Base-by-base conservation (phyloP, 768 basidiomycete genomes). In the Boletus bicolor region DNA sequence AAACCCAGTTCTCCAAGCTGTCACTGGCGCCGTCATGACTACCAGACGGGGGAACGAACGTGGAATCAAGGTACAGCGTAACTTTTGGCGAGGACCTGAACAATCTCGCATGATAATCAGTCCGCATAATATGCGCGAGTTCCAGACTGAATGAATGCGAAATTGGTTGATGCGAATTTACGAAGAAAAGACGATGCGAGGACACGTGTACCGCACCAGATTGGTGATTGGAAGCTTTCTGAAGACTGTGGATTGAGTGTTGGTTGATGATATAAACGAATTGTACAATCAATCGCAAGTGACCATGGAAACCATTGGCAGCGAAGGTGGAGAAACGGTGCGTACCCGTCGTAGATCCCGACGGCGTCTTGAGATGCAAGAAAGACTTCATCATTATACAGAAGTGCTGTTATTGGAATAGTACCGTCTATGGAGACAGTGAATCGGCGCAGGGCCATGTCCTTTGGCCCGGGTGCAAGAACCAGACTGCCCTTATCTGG, bases 281-380 rank as follows among this genome's bases (percentile, higher is more conserved):
- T 51, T 17, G 43, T 39, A 54, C 51, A 26, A 63, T 64, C 54
- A 56, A 61, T 64, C 55, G 62, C 43, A 46, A 26, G 61, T 59
- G 52, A 42, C 55, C 55, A 54, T 56, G 37, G 57, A 60, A 58
- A 61, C 38, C 56, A 36, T 38, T 49, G 41, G 39, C 36, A 36
- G 28, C 39, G 28, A 47, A 53, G 45, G 51, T 26, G 44, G 43
- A 39, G 15, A 54, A 39, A 62, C 32, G 55, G 38, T 30, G 74
- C 86, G 58, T 70, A 95, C 94, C 92, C 93, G 61, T 94, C 87
- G 65, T 98, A 98, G 53, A 98, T 85, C 1, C 95, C 95, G 6
- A 98, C 86, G 49, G 75, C 76, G 44, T 92, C 88, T 66, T 93
- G 91, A 44, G 79, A 82, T 7, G 82, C 77, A 2, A 90, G 73